These are phyloP conservation scores for Amanita pseudoporphyria DNA, from an alignment of 768 basidiomycete species.

Conservation along the genomic window DNA sequence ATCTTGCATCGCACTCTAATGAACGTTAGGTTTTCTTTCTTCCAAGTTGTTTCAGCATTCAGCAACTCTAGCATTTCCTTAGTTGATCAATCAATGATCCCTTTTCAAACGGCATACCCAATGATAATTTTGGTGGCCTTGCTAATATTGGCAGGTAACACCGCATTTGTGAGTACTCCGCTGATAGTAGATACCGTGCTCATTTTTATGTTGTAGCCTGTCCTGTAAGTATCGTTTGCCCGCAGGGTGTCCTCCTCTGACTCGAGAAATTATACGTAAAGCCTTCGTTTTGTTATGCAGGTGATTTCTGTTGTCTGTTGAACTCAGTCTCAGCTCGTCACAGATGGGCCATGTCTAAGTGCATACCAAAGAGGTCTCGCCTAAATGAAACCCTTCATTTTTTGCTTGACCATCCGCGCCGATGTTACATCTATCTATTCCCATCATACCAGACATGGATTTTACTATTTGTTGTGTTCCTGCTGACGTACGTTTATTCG, in stretches of 20 bases:
- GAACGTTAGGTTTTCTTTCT: conserved; percentile 65
- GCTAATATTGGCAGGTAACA: conserved; percentile 86
- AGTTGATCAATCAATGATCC: conserved; percentile 85
- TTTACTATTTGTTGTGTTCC: conserved; percentile 56
- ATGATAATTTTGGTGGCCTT: conserved; percentile 68
- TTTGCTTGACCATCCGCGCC: conserved; percentile 88
- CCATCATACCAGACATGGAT: conserved; percentile 95
- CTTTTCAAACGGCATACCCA: conserved; percentile 79
- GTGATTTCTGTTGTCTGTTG: conserved; percentile 15
- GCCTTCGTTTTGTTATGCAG: conserved; percentile 78
- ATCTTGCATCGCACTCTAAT: neutral
- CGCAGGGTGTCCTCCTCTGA: neutral
- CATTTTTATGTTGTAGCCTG: conserved; percentile 43
- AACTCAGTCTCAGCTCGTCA: conserved; percentile 6
- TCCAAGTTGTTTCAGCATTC: conserved; percentile 80
- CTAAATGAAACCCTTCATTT: conserved; percentile 78
- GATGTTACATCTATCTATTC: conserved; percentile 87
- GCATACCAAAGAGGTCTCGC: conserved; percentile 48
- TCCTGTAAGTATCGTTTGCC: conserved; percentile 54
- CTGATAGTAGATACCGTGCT: neutral
- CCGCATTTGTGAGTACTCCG: conserved; percentile 63
- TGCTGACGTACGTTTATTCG: conserved; percentile 7
- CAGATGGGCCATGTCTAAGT: conserved; percentile 69
- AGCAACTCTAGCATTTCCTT: conserved; percentile 86
- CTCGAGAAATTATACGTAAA: conserved; percentile 17